These are phyloP conservation scores for Daldinia decipiens DNA, from an alignment of 495 filamentous ascomycete genomes.

Conservation along the genomic window DNA sequence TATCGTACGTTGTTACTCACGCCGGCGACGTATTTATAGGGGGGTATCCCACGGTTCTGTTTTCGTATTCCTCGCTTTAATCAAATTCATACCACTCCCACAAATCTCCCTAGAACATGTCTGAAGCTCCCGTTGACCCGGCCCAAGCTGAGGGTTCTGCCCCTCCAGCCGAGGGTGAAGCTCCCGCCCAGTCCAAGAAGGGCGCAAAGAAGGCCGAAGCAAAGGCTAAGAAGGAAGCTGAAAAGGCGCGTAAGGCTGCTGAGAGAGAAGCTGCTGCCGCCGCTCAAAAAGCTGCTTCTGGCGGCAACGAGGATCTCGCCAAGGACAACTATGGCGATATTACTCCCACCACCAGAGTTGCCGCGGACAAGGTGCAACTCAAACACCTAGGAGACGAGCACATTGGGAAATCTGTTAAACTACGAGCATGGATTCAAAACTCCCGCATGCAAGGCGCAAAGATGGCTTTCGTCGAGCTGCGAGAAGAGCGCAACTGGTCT, in stretches of 20 bases:
- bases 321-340: slow-evolving; percentile 74
- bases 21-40: slow-evolving; percentile 6
- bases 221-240: slow-evolving; percentile 60
- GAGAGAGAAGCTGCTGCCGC: slow-evolving; percentile 57
- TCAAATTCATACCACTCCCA: slow-evolving; percentile 3
- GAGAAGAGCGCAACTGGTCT: slow-evolving; percentile 79
- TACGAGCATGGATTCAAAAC: slow-evolving; percentile 89
- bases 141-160: slow-evolving; percentile 39
- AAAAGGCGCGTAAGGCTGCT: slow-evolving; percentile 63
- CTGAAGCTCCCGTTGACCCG: slow-evolving; percentile 38
- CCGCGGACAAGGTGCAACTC: slow-evolving; percentile 59
- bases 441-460: slow-evolving; percentile 87
- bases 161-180: slow-evolving; percentile 36
- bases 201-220: slow-evolving; percentile 66
- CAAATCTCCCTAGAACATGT: slow-evolving; percentile 15
- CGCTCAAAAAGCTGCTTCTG: slow-evolving; percentile 59
- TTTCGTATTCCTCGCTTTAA: slow-evolving; percentile 3
- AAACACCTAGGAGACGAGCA: slow-evolving; percentile 65
- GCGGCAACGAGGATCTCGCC: slow-evolving; percentile 72
- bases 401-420: slow-evolving; percentile 77
- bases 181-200: slow-evolving; percentile 59
- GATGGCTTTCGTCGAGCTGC: slow-evolving; percentile 89
- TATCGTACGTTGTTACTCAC: slow-evolving; percentile 23
- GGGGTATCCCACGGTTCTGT: background rate
- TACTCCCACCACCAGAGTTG: slow-evolving; percentile 47